These are phyloP conservation scores for Tanacetum coccineum DNA, from an alignment of 129 eudicot genomes.

Conservation along the genomic window DNA sequence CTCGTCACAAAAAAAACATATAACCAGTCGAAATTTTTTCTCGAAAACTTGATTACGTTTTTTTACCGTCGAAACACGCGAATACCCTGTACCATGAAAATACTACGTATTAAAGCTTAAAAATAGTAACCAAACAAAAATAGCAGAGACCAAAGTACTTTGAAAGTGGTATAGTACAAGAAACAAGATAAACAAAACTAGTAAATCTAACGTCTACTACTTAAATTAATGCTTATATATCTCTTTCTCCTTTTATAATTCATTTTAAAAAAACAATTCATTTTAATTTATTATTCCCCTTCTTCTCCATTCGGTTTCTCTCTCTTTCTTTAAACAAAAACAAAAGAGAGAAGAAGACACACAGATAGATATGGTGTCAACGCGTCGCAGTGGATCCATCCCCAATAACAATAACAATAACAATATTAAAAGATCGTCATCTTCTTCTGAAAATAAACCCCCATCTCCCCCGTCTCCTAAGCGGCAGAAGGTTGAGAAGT, in stretches of 20 bases:
- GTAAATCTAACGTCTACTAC: conserved; percentile 33
- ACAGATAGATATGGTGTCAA: conserved; percentile 64
- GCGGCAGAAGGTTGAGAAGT: conserved; percentile 51
- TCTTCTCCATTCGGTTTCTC: conserved; percentile 21
- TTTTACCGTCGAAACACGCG: too few relatives aligned
- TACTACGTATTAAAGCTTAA: too few relatives aligned
- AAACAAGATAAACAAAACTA: conserved; percentile 20
- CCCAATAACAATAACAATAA: conserved; percentile 35
- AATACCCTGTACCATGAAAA: too few relatives aligned
- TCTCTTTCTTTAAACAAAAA: conserved; percentile 22
- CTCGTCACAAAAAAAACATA: too few relatives aligned
- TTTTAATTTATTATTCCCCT: conserved; percentile 3
- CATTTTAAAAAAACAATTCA: not conserved
- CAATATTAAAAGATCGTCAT: conserved; percentile 48
- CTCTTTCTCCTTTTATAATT: not conserved
- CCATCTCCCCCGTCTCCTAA: conserved; percentile 76
- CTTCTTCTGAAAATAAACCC: conserved; percentile 64
- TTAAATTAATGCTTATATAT: conserved; percentile 13
- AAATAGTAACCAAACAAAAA: too few relatives aligned
- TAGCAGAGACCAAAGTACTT: too few relatives aligned
- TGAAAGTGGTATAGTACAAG: too few relatives aligned
- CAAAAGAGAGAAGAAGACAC: conserved; percentile 15
- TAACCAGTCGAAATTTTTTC: too few relatives aligned
- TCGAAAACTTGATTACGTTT: too few relatives aligned
- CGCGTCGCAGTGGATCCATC: conserved; percentile 89